Conservation (phyloP, 2,329 filamentous ascomycete species). For the Cordyceps cicadae region DNA sequence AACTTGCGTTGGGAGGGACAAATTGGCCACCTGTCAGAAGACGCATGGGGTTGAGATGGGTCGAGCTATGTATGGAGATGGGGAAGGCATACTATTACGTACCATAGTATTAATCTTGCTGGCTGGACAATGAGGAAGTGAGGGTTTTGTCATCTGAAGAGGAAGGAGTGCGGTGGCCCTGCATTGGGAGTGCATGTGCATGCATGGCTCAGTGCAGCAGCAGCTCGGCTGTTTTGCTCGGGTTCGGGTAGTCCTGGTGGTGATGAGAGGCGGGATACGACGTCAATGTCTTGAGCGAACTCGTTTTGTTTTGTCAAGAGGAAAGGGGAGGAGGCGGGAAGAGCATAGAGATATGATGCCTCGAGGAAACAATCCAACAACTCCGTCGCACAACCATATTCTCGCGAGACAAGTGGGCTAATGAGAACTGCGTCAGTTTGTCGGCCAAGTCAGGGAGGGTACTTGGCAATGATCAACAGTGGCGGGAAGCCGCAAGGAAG, state of each 20-base stretch:
- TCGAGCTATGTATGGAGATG: background rate
- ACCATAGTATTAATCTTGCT: background rate
- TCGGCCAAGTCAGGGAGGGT: background rate
- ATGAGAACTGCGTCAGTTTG: background rate
- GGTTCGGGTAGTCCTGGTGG: background rate
- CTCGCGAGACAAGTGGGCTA: background rate
- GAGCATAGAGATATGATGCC: conserved; percentile 4
- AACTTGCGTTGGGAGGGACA: background rate
- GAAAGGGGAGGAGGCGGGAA: background rate
- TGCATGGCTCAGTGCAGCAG: background rate
- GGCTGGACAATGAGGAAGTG: background rate
- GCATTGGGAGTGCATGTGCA: background rate
- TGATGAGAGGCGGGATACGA: background rate
- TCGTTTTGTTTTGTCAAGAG: background rate
- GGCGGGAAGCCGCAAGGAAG: background rate
- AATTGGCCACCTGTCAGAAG: background rate
- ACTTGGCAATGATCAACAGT: background rate
- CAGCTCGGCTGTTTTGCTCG: background rate
- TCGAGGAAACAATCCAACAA: background rate
- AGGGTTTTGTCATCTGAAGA: background rate
- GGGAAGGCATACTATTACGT: background rate
- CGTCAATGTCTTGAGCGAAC: background rate
- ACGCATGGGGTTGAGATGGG: background rate
- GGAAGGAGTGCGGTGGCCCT: background rate
- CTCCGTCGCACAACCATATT: background rate